Base-by-base conservation (phyloP, 2,329 filamentous ascomycete genomes). In the Apiospora marii region DNA sequence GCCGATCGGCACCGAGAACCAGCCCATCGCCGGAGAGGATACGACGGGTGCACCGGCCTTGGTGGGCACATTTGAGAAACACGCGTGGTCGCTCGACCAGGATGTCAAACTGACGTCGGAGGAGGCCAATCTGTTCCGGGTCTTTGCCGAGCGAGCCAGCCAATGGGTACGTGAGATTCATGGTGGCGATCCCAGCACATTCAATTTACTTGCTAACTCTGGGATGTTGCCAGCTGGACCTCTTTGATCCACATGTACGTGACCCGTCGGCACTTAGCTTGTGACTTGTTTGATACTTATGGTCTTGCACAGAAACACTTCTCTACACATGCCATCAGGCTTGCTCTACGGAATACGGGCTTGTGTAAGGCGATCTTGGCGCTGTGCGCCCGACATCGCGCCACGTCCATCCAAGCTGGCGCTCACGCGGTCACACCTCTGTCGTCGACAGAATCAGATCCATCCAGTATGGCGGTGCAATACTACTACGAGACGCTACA, bases 401-500 rank as follows among this genome's bases (percentile, higher is more conserved):
- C 69, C 22, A 74, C 75, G 37, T 75, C 70, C 74, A 73, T 73
- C 71, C 71, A 61, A 72, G 71, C 72, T 24, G 48, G 16, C 8
- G 51, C 30, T 24, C 37, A 5, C 16, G 34, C 34, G 12, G 30
- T 8, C 6, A 8, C 67, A 5, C 22, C 24, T 7, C 4, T 34
- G 30, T 41, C 30, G 22, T 41, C 34, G 10, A n/a, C 30, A 30
- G 34, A 41, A 12, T n/a, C 30, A 41, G 58, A 64, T 2, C 30
- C 85, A 53, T 81, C 80, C 8, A 82, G 84, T 75, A 74, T 81
- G 74, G 80, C 84, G 48, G 79, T 84, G 64, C 87, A 87, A 72
- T 92, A 91, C 73, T 92, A 92, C 77, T 88, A 90, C 75, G 88
- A 92, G 76, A 91, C 89, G 0, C 81, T 92, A 0, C 87, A 89